Base-by-base conservation (phyloP, 1,139 yeast genomes). In the Saccharomycopsis hybrid region DNA sequence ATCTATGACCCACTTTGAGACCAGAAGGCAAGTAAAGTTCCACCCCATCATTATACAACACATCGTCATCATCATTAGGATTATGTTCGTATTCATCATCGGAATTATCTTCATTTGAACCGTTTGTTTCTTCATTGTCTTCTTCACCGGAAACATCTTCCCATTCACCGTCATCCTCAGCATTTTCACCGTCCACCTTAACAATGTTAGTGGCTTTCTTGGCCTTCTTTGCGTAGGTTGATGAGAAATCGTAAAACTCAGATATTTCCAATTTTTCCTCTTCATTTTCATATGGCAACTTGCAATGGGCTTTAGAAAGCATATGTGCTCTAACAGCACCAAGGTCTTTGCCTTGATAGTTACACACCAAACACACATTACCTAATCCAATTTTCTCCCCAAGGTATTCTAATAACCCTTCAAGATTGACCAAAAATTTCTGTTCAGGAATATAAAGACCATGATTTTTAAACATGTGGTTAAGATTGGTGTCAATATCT, bases 311-410 rank as follows among this genome's bases (percentile, higher is more conserved):
- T 66, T 92, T 92, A 25, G 85, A 76, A 5, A 74, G 62, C 88
- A 90, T 85, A 65, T 92, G 99, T 42, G 89, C 95, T 58, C 97
- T 80, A 5, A 87, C 92, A 52, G 96, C 87, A 62, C 87, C 95
- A 37, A 90, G 64, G 51, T 81, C 79, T 58, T 78, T 77, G 5
- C 97, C 97, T 65, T 87, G 89, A 64, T 83, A 94, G 46, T 73
- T 72, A 65, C 99, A 92, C 47, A 82, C 77, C 47, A 92, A 68
- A 65, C 99, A 92, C 59, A 85, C 79, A 59, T 85, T 83, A 43
- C 97, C 97, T 45, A 84, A 74, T 9, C 95, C 88, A 54, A 92
- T 79, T 61, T 85, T 84, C 58, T 89, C 95, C 29, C 85, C 88
- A 53, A 94, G 68, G 60, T 87, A 88, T 5, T 71, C 68, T 41